Evolutionary conservation across 495 filamentous ascomycete genomes (phyloP).

Genomic region (Pyrenopolyporus hunteri): DNA sequence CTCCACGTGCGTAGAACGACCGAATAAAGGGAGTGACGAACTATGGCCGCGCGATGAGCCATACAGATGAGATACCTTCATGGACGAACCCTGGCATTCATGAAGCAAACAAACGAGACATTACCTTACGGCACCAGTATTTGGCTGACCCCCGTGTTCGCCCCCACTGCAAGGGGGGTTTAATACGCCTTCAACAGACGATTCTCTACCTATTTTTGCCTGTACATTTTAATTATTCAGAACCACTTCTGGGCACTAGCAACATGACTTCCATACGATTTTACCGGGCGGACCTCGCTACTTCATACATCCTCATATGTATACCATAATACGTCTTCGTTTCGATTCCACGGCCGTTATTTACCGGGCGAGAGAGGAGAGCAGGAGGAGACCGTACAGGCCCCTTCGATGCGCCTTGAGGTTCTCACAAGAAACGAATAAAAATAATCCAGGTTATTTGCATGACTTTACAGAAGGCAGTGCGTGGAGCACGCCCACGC

Average conservation of each 20-base stretch:
- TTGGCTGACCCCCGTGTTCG: background rate
- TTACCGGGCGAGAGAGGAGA: background rate
- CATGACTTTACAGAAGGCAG: constrained; percentile 15
- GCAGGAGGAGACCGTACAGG: too few relatives aligned
- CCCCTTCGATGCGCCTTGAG: too few relatives aligned
- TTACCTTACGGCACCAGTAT: background rate
- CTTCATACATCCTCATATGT: too few relatives aligned
- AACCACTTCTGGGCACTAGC: too few relatives aligned
- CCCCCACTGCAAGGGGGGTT: background rate
- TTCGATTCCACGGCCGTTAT: constrained; percentile 1
- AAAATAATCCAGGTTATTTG: constrained; percentile 11
- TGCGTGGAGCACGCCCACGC: constrained; percentile 15
- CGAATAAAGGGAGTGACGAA: background rate
- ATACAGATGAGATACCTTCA: background rate
- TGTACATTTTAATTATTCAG: too few relatives aligned
- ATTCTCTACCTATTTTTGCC: background rate
- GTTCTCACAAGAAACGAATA: too few relatives aligned
- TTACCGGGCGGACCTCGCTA: constrained; percentile 6
- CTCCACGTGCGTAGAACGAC: background rate
- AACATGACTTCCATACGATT: background rate
- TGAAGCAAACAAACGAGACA: background rate
- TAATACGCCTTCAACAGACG: background rate
- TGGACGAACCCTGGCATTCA: background rate
- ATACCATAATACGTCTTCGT: constrained; percentile 20
- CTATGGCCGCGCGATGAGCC: background rate